Evolutionary conservation across 257 asterid species (phyloP).

Genomic region (Solanum arcanum): DNA sequence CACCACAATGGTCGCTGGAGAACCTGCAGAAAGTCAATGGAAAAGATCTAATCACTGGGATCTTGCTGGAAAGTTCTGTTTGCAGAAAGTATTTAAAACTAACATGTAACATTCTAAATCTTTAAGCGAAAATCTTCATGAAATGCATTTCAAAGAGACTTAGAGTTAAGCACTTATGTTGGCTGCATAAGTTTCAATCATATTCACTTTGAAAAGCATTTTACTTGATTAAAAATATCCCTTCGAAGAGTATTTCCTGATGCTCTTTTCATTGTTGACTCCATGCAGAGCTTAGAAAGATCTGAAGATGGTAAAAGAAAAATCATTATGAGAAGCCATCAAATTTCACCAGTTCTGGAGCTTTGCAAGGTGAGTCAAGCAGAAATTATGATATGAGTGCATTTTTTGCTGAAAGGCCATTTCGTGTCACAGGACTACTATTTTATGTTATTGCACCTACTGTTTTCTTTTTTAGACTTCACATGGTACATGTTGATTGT

Average conservation of each 20-base stretch:
- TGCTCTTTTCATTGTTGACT: conserved; percentile 1
- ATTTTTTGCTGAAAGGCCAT: not conserved
- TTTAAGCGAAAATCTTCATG: not conserved
- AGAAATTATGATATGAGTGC: not conserved
- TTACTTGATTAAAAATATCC: not conserved
- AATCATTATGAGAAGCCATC: conserved; percentile 67
- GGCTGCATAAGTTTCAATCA: not conserved
- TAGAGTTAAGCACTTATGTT: not conserved
- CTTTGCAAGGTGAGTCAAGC: conserved; percentile 57
- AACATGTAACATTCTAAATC: not conserved
- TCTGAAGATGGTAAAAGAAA: conserved; percentile 65
- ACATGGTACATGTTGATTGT: not conserved
- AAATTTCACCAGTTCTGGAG: conserved; percentile 75
- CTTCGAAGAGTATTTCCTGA: not conserved
- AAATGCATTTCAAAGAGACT: not conserved
- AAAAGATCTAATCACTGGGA: not conserved
- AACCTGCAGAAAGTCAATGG: not conserved
- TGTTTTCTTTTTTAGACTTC: not conserved
- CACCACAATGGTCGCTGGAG: not conserved
- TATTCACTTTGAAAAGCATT: not conserved
- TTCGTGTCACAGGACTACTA: not conserved
- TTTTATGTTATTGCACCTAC: not conserved
- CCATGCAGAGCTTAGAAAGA: conserved; percentile 63
- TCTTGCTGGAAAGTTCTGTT: not conserved
- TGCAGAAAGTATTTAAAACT: not conserved